Conservation (phyloP, 1,284 basidiomycete species). For the Chalciporus sp. region DNA sequence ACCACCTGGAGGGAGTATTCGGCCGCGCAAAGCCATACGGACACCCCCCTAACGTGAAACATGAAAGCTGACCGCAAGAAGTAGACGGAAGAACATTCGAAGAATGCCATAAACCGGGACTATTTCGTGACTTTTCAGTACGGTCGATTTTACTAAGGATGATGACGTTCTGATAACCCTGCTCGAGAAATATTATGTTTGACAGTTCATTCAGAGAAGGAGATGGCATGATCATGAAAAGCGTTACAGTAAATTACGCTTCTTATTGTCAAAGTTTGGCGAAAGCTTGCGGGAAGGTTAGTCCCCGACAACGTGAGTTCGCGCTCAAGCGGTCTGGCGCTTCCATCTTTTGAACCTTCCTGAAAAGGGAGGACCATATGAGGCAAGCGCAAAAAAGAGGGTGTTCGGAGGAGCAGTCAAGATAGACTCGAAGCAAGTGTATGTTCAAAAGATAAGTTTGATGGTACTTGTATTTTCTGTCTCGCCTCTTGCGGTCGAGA, state of each 20-base stretch:
- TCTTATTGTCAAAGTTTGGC: conserved; percentile 10
- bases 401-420: conserved; percentile 8
- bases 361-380: conserved; percentile 9
- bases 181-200: conserved; percentile 3
- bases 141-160: background rate
- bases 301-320: background rate
- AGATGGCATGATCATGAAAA: conserved; percentile 4
- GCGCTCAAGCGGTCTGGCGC: background rate
- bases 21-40: background rate
- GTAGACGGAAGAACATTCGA: background rate
- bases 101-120: conserved; percentile 5
- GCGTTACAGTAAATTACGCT: background rate
- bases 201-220: background rate
- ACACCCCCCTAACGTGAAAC: background rate
- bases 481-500: background rate
- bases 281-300: conserved; percentile 6
- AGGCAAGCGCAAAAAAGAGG: conserved; percentile 28
- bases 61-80: background rate
- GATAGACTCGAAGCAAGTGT: background rate
- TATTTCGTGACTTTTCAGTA: background rate
- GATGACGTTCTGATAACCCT: conserved; percentile 6
- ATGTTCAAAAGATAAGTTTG: background rate
- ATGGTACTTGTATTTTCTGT: background rate
- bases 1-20: background rate
- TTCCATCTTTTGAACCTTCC: conserved; percentile 12